Conservation (phyloP, 495 filamentous ascomycete genomes). For the Lichina pygmaea region DNA sequence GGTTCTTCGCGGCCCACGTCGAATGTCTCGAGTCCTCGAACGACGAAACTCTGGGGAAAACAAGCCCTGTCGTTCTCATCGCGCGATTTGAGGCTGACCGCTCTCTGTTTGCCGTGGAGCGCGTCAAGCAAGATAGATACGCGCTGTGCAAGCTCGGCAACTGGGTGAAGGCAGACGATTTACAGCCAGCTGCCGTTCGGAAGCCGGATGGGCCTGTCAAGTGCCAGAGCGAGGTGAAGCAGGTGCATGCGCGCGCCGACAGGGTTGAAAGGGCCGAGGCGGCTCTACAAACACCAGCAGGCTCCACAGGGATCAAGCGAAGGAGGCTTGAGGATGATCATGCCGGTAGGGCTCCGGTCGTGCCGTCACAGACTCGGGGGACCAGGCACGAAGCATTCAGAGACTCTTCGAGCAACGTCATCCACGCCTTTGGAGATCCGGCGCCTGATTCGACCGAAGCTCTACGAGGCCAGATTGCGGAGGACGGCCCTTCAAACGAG, state of each 20-base stretch:
- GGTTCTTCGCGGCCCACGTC: slow-evolving; percentile 1
- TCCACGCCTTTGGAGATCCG: no score
- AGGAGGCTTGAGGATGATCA: not conserved
- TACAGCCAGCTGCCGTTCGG: slow-evolving; percentile 1
- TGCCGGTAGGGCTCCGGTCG: not conserved
- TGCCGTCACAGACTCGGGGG: no score
- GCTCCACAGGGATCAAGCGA: not conserved
- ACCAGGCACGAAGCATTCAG: no score
- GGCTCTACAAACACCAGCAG: not conserved
- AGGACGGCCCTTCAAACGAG: not conserved
- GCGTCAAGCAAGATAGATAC: slow-evolving; percentile 37
- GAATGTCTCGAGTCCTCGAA: not conserved
- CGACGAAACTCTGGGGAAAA: not conserved
- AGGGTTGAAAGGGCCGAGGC: no score
- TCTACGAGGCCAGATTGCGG: no score
- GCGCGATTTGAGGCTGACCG: slow-evolving; percentile 31
- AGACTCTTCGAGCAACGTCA: no score
- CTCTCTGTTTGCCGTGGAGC: slow-evolving; percentile 42
- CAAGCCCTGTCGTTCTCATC: slow-evolving; percentile 23
- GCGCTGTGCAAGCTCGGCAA: slow-evolving; percentile 39
- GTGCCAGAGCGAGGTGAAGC: no score
- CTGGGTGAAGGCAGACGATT: slow-evolving; percentile 27
- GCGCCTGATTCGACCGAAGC: no score
- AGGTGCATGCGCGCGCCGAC: no score
- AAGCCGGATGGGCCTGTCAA: no score